Evolutionary conservation across 345 rosid genomes (phyloP), one percentile per base, ranked within the genome.

Genomic region (Brassica rapa): DNA sequence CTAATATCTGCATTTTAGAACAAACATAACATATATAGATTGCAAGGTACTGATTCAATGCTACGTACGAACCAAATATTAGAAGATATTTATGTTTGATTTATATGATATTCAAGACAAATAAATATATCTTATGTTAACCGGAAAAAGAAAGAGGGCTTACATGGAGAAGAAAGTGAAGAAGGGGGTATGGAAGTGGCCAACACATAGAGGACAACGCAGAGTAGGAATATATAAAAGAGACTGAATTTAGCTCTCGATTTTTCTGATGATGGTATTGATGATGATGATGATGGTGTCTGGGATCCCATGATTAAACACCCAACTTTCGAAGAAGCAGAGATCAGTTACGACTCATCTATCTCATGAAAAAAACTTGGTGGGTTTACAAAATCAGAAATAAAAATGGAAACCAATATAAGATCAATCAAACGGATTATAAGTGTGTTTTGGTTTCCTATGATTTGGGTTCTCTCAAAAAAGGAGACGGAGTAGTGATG

Each of bases 151-250:
- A 66, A 76, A 70, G 51, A 55, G 8, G 41, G 75, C 72, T 43
- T 67, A 80, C 83, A 57, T 75, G 80, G 80, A 65, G 83, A 70
- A 80, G 83, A 57, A 32, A 65, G 80, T 27, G 72, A 65, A 23
- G 80, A 55, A 43, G 72, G 35, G 66, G 79, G 66, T 25, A 57
- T 56, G 76, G 64, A 55, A 7, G 72, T 80, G 14, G 83, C 56
- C 12, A 65, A 32, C 16, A 14, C 63, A 71, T 62, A 80, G 30
- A 80, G 23, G 62, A 51, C 4, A 55, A 80, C 23, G 59, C 66
- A 80, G 64, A 80, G 69, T 43, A 80, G 27, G 12, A 66, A 66
- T 39, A 75, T 46, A 80, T 80, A 73, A 5, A 59, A 57, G 76
- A 80, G 68, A 65, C 63, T 75, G 76, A 80, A 64, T 71, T 74